Evolutionary conservation across 306 rosid genomes (phyloP).

Genomic region (Cucurbita argyrosperma): DNA sequence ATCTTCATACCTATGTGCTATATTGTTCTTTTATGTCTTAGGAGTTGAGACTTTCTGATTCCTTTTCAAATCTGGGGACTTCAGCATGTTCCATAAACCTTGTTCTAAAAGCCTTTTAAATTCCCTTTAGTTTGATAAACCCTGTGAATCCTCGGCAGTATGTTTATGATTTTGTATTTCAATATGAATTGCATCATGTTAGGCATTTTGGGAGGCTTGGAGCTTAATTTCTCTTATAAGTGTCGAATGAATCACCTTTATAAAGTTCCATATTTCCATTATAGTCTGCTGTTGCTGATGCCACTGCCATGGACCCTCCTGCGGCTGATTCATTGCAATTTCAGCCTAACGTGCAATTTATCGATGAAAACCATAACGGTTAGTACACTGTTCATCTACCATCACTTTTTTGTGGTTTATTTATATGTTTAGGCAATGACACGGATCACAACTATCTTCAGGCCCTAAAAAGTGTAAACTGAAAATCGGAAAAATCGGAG

Average conservation of each 20-base stretch:
- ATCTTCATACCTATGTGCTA: not conserved
- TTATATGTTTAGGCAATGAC: not conserved
- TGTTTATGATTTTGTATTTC: not conserved
- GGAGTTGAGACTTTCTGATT: not conserved
- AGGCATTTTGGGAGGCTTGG: conserved; percentile 1
- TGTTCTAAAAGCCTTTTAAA: not conserved
- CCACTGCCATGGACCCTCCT: conserved; percentile 15
- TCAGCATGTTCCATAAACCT: not conserved
- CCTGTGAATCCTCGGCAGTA: not conserved
- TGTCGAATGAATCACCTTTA: not conserved
- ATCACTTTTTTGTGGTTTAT: not conserved
- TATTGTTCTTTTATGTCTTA: not conserved
- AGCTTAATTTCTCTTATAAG: not conserved
- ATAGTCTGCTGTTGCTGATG: conserved; percentile 24
- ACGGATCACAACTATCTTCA: conserved; percentile 34
- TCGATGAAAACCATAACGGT: conserved; percentile 53
- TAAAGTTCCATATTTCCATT: conserved; percentile 1
- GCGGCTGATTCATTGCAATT: conserved; percentile 14
- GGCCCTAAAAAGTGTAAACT: conserved; percentile 73
- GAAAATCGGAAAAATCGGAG: conserved; percentile 82
- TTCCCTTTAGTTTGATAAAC: not conserved
- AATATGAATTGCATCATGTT: not conserved
- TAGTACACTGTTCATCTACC: conserved; percentile 1
- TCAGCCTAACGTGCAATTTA: conserved; percentile 49
- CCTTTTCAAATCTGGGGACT: not conserved